Conservation (phyloP, 2,329 filamentous ascomycete species). For the Xylariaceae sp. region DNA sequence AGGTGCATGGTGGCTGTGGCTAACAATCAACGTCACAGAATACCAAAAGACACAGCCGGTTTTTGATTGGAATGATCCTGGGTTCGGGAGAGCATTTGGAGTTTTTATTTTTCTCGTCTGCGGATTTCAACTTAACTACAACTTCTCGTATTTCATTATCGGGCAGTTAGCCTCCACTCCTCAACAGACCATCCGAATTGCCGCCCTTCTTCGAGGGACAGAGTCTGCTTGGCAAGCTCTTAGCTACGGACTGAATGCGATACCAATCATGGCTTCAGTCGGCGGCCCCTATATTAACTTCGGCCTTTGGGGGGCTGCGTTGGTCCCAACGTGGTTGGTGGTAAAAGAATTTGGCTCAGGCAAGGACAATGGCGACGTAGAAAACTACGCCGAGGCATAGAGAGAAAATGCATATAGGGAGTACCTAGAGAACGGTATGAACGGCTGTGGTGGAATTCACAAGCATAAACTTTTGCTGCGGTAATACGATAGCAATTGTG, state of each 20-base stretch:
- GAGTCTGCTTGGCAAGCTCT: constrained; percentile 75
- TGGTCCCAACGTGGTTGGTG: constrained; percentile 69
- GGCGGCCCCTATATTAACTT: constrained; percentile 74
- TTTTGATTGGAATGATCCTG: constrained; percentile 66
- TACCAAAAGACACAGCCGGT: constrained; percentile 60
- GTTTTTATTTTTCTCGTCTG: constrained; percentile 69
- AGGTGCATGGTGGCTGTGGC: constrained; percentile 75
- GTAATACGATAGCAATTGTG: not conserved
- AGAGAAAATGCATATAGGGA: constrained; percentile 5
- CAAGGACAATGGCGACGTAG: constrained; percentile 13
- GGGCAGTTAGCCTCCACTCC: constrained; percentile 64
- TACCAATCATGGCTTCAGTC: constrained; percentile 64
- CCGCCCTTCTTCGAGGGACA: constrained; percentile 68
- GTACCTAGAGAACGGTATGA: not conserved
- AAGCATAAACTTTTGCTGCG: too few species aligned
- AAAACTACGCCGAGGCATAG: constrained; percentile 6
- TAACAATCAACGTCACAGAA: constrained; percentile 64
- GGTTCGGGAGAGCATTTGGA: constrained; percentile 68
- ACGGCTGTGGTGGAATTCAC: too few species aligned
- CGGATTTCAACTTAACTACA: constrained; percentile 74
- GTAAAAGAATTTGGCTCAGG: constrained; percentile 55
- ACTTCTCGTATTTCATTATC: constrained; percentile 74
- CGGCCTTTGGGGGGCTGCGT: constrained; percentile 64
- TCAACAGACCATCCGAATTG: constrained; percentile 67
- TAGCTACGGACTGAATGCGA: constrained; percentile 68